phyloP scores from a whole-genome alignment of 2,329 filamentous ascomycete species.

The Ophiostoma perfectum region DNA sequence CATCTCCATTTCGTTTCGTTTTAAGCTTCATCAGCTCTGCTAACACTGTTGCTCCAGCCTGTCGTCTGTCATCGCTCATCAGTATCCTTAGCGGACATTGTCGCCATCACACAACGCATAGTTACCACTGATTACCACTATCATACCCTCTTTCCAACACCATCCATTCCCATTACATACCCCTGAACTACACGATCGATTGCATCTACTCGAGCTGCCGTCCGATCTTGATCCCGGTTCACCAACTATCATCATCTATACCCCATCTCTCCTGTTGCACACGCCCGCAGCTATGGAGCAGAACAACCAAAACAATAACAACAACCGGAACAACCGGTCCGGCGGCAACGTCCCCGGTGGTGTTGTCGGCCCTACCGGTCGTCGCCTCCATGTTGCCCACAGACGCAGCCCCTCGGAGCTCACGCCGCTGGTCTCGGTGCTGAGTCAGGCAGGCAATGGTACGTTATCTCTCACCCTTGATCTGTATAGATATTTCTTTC shows the following conservation, averaged over 20 bases:
- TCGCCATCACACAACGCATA: slow-evolving; percentile 6
- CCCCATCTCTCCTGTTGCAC: background rate
- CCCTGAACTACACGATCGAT: slow-evolving; percentile 11
- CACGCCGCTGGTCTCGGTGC: slow-evolving; percentile 93
- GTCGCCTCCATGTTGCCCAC: slow-evolving; percentile 94
- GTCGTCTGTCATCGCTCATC: background rate
- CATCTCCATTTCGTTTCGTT: no score
- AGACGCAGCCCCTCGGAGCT: slow-evolving; percentile 94
- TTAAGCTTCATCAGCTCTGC: background rate
- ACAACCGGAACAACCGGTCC: slow-evolving; percentile 2
- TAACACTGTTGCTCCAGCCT: background rate
- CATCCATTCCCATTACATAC: background rate
- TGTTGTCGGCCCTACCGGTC: slow-evolving; percentile 70
- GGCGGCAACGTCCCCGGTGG: slow-evolving; percentile 33
- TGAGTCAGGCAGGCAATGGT: slow-evolving; percentile 6
- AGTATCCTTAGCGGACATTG: background rate
- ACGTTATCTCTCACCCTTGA: background rate
- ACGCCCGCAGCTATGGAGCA: background rate
- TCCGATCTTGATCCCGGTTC: slow-evolving; percentile 9
- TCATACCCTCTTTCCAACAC: background rate
- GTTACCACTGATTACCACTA: background rate
- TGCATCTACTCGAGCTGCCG: background rate
- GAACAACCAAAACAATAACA: slow-evolving; percentile 11
- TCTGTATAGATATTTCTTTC: background rate
- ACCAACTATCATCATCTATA: background rate